A percentile compares a stretch with the other conserved stretches of the same genome.
phyloP scores from a whole-genome alignment of 345 rosid genomes.

The Turnera subulata region DNA sequence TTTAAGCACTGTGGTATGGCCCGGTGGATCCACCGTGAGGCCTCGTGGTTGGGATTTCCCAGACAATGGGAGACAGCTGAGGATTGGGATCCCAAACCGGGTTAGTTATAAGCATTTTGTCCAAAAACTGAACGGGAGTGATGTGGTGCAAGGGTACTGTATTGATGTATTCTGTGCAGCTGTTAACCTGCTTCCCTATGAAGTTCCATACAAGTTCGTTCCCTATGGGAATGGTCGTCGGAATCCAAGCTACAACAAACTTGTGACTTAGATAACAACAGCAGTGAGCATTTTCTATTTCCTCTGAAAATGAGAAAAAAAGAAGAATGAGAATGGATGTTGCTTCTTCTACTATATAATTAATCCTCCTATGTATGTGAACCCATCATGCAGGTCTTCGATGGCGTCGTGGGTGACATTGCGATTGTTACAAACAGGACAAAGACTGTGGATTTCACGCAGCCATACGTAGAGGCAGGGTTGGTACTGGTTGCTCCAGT shows the following conservation, averaged over 20 bases:
- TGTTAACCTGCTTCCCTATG: constrained; percentile 10
- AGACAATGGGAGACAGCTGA: neutral
- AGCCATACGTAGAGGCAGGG: constrained; percentile 21
- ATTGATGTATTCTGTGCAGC: constrained; percentile 25
- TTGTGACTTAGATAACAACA: constrained; percentile 2
- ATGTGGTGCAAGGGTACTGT: constrained; percentile 16
- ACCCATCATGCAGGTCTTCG: constrained; percentile 18
- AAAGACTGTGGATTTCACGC: constrained; percentile 26
- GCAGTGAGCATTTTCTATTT: constrained; percentile 3
- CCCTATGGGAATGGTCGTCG: constrained; percentile 8
- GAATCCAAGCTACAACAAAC: constrained; percentile 7
- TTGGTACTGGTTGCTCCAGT: constrained; percentile 25
- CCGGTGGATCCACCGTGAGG: neutral
- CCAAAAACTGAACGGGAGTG: neutral
- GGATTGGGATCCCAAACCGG: constrained; percentile 9
- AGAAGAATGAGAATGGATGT: too few relatives aligned
- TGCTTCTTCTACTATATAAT: too few relatives aligned
- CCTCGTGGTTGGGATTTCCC: constrained; percentile 21
- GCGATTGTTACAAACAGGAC: constrained; percentile 17
- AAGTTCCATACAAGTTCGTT: constrained; percentile 11
- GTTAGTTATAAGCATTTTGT: constrained; percentile 9
- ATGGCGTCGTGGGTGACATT: constrained; percentile 27
- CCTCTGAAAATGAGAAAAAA: too few relatives aligned
- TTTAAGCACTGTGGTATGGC: neutral
- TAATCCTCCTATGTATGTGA: too few relatives aligned